Evolutionary conservation across 2,329 filamentous ascomycete genomes (phyloP).

Genomic region (Phialemonium atrogriseum): DNA sequence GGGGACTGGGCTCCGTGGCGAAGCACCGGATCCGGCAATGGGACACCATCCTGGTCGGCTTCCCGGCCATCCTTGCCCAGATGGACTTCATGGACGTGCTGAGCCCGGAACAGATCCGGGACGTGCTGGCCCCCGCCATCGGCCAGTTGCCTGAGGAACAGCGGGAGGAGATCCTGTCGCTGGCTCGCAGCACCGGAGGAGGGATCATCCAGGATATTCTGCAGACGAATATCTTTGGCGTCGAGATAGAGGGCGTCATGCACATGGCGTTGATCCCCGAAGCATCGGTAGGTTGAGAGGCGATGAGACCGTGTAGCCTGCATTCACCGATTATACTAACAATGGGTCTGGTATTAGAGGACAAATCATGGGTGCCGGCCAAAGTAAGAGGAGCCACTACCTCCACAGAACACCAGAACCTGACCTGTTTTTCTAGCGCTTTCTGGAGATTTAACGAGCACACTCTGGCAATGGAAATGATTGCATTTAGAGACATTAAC

Average conservation of each 20-base stretch:
- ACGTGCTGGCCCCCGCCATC: constrained; percentile 12
- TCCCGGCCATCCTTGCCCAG: constrained; percentile 14
- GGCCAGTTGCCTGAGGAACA: constrained; percentile 10
- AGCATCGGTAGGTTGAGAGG: constrained; percentile 15
- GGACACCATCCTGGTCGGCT: constrained; percentile 13
- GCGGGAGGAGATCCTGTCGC: constrained; percentile 8
- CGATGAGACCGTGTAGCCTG: no score
- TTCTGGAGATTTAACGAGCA: constrained; percentile 12
- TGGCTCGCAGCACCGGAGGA: constrained; percentile 12
- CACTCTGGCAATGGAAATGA: constrained; percentile 14
- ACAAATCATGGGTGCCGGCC: constrained; percentile 17
- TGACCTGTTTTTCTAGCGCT: constrained; percentile 5
- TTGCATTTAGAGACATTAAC: constrained; percentile 12
- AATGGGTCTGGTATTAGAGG: constrained; percentile 7
- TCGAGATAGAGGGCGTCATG: constrained; percentile 16
- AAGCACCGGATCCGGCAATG: constrained; percentile 9
- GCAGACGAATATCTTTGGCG: constrained; percentile 17
- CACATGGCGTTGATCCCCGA: constrained; percentile 15
- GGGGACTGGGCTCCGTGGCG: constrained; percentile 15
- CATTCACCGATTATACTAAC: background rate
- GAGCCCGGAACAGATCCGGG: constrained; percentile 6
- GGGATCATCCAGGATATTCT: constrained; percentile 14
- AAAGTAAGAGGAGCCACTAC: constrained; percentile 13
- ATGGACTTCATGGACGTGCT: constrained; percentile 12
- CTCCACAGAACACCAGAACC: background rate